Base-by-base conservation (phyloP, 1,284 basidiomycete genomes). In the Fomitiporia mediterranea region DNA sequence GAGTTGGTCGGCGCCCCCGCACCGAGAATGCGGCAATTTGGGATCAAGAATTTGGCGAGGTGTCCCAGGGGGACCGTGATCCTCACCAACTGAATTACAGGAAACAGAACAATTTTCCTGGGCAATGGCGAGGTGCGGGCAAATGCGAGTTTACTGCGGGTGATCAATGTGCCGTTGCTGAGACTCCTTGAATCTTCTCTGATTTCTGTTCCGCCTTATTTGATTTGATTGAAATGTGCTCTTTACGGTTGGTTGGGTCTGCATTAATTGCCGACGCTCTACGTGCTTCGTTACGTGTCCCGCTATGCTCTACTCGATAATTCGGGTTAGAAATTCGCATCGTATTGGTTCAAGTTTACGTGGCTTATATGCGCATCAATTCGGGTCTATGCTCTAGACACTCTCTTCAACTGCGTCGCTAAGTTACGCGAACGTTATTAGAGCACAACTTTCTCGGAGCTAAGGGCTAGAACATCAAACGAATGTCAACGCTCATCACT, bases 51-150 rank as follows among this genome's bases (percentile, higher is more conserved):
- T 32, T 30, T 46, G 44, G 44, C 44, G 44, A 11, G 44, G 44
- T 46, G 44, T 46, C 25, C 25, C 44, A 46, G 44, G 44, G 43
- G 44, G 44, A n/a, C 44, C 25, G 17, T 46, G 27, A 27, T 30
- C n/a, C 15, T 2, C 44, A n/a, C n/a, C 27, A 30, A 28, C 27
- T 46, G 44, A 46, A 46, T 46, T 46, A 28, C 3, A 44, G 2
- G 17, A 7, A 21, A 46, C n/a, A 30, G 11, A n/a, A n/a, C n/a
- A n/a, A n/a, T n/a, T 34, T 46, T 46, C 15, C 44, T 46, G 28
- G 25, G n/a, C 7, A 13, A 8, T 46, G 15, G 8, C 13, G 27
- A n/a, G 44, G 13, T 30, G 9, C 27, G 44, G 44, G 30, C 21
- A 13, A 28, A 13, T 3, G 21, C 27, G 44, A 46, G 25, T 6